Evolutionary conservation across 2,329 filamentous ascomycete genomes (phyloP).

Genomic region (Pseudovirgaria hyperparasitica): DNA sequence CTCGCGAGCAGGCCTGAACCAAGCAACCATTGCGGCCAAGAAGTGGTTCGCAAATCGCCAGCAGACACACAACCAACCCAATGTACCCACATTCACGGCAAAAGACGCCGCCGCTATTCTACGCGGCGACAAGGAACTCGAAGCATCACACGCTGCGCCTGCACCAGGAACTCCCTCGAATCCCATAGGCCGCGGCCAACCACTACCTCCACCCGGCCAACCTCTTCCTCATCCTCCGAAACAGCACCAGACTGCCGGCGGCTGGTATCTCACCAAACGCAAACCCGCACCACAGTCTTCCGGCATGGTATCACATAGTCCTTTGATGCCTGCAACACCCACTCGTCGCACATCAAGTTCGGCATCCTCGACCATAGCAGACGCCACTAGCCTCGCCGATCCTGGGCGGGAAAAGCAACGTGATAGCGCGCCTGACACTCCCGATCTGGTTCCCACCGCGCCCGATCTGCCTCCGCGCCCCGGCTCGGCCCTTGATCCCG

Average conservation of each 20-base stretch:
- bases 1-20: slow-evolving; percentile 13
- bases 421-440: neutral
- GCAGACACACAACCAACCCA: slow-evolving; percentile 17
- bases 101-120: slow-evolving; percentile 15
- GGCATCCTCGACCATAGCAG: slow-evolving; percentile 1
- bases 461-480: slow-evolving; percentile 1
- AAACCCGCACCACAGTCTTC: slow-evolving; percentile 42
- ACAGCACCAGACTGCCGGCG: slow-evolving; percentile 36
- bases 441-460: neutral
- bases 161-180: slow-evolving; percentile 33
- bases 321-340: neutral
- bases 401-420: neutral
- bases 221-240: slow-evolving; percentile 61
- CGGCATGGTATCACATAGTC: neutral
- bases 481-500: neutral
- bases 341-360: neutral
- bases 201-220: slow-evolving; percentile 66
- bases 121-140: slow-evolving; percentile 25
- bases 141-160: slow-evolving; percentile 7
- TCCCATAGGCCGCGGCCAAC: slow-evolving; percentile 72
- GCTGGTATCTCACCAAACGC: slow-evolving; percentile 46
- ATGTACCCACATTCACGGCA: slow-evolving; percentile 16
- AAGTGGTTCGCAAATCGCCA: slow-evolving; percentile 43
- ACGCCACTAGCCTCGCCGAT: neutral
- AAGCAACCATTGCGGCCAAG: slow-evolving; percentile 44